Conservation (phyloP, 257 asterid species). For the Nicotiana obtusifolia region DNA sequence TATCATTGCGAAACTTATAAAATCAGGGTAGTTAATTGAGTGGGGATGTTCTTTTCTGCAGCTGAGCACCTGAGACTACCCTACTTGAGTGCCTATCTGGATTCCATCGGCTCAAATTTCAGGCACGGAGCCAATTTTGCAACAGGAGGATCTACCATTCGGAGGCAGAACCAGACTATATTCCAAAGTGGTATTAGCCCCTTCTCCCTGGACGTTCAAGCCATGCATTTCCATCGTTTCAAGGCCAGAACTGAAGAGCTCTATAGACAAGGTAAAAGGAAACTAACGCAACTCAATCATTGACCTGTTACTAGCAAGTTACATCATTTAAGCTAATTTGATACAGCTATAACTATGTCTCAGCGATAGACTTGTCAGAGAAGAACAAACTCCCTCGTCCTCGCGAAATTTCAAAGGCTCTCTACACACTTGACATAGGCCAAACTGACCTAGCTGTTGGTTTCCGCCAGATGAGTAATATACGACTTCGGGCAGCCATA, state of each 20-base stretch:
- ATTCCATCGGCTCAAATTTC: conserved; percentile 37
- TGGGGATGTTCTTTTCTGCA: background rate
- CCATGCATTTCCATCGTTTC: conserved; percentile 32
- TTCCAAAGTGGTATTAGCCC: conserved; percentile 37
- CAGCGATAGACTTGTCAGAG: conserved; percentile 14
- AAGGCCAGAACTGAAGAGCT: conserved; percentile 31
- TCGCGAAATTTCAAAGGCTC: conserved; percentile 32
- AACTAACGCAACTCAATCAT: background rate
- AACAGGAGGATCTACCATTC: conserved; percentile 39
- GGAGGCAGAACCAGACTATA: conserved; percentile 27
- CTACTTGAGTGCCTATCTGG: conserved; percentile 42
- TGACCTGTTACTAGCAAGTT: background rate
- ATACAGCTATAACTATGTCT: background rate
- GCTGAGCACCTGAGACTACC: conserved; percentile 54
- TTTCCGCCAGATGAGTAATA: conserved; percentile 20
- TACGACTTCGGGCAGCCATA: conserved; percentile 24
- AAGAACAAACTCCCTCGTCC: conserved; percentile 31
- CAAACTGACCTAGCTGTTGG: conserved; percentile 38
- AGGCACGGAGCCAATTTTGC: conserved; percentile 55
- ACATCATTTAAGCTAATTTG: background rate
- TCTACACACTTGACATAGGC: conserved; percentile 50
- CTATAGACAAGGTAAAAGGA: conserved; percentile 29
- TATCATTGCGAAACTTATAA: background rate
- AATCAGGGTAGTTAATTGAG: background rate
- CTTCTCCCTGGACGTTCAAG: conserved; percentile 43